Base-by-base conservation (phyloP, 2,329 filamentous ascomycete genomes). In the Claviceps capensis region DNA sequence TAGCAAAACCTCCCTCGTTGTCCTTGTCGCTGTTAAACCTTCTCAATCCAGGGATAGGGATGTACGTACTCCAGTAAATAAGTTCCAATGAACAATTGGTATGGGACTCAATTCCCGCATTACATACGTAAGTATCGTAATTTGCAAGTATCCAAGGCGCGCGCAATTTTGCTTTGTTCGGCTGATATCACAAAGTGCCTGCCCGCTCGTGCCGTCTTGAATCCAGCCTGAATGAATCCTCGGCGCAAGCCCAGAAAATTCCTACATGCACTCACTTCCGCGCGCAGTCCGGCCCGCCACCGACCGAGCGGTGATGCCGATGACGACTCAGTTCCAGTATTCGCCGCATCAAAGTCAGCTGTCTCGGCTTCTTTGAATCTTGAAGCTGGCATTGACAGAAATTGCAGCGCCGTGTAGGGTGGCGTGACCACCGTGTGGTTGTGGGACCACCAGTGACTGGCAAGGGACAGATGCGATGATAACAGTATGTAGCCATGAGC, bases 361-460 rank as follows among this genome's bases (percentile, higher is more conserved):
- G 38, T 7, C 17, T 17, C 17, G 38, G 17, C 38, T n/a, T n/a
- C 16, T 41, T 41, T 41, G 38, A 41, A 41, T 41, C 38, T 8
- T 41, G 38, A 11, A 34, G 30, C 30, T 11, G 30, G 30, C 30
- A 34, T 34, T 16, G 19, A 22, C 8, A 44, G 9, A 26, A 44
- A 16, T n/a, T 30, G 23, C 19, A 5, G 17, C 9, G 22, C 22
- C 7, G 26, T 22, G 26, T 26, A 13, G 5, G 13, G 40, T 52
- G 52, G 47, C 52, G 36, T 49, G 52, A 54, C 45, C 6, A 16
- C 37, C 49, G 26, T 17, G 36, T 40, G 44, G 36, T 47, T 13
- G 52, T 49, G 52, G 52, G 26, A 43, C 46, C 47, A 52, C 42
- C 36, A 30, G n/a, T 30, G 42, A 22, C 42, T 8, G 23, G 22